Base-by-base conservation (phyloP, 371 early-diverging fungal species). In the Saksenaea oblongispora region DNA sequence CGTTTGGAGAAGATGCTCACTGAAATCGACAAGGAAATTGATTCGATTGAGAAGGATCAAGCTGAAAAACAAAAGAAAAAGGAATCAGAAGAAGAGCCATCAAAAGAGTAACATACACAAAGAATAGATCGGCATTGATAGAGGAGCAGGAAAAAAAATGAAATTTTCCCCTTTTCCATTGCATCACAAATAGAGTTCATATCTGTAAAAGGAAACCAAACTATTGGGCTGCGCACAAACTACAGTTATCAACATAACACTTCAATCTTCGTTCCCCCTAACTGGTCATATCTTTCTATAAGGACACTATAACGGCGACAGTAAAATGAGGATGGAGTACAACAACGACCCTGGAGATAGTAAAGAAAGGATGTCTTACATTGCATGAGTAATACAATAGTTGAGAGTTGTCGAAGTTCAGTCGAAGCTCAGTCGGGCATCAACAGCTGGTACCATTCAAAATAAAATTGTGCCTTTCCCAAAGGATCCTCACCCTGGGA, bases 11-110 rank as follows among this genome's bases (percentile, higher is more conserved):
- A 87, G 77, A 85, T 89, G 86, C 73, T 89, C 59, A 73, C 71
- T 61, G 83, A 84, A 66, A 85, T 94, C 51, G 91, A 91, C 65
- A 78, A 80, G 58, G 93, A 94, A 70, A 62, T 89, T 47, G 79
- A 86, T 65, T 74, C 82, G 10, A 72, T 84, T 55, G 89, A 89
- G 55, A 73, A 74, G 24, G 61, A 57, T 10, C 51, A 47, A 22
- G 34, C 64, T 65, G 59, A 31, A 65, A 15, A 55, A 63, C 56
- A 51, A 37, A 9, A 51, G 39, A 56, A 51, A 59, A 59, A 44
- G 28, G 37, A 59, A 31, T 14, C 24, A 31, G 42, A 47, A 8
- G 11, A 34, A 53, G 27, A 42, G 17, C 5, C 41, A 60, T 5
- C 41, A 11, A 22, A 27, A 35, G 26, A 42, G 37, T 28, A 18